Conservation (phyloP, 495 filamentous ascomycete genomes). For the Hypoxylon fuscum region DNA sequence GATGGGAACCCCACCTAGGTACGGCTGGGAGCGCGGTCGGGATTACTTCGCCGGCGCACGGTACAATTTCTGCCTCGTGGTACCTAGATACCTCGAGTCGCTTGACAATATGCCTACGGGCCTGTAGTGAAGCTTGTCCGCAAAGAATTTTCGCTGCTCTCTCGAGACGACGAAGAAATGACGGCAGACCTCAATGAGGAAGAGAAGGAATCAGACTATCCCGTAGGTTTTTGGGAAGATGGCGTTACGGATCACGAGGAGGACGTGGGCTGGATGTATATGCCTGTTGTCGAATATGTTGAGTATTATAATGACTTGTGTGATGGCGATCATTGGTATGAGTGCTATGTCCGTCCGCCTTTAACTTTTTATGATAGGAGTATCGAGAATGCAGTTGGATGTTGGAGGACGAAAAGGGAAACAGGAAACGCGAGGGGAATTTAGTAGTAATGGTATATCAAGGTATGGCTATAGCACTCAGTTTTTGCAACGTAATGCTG, state of each 20-base stretch:
- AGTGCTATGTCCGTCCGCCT: neutral
- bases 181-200: neutral
- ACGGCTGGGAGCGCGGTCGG: neutral
- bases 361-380: neutral
- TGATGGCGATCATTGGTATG: neutral
- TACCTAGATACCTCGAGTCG: neutral
- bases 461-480: too few relatives aligned
- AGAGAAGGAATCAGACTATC: neutral
- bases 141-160: neutral
- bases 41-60: neutral
- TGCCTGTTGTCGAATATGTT: neutral
- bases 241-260: neutral
- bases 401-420: neutral
- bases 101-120: constrained; percentile 1
- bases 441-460: neutral
- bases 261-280: constrained; percentile 4
- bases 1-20: neutral
- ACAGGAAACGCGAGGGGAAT: neutral
- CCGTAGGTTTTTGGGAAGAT: neutral
- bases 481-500: too few relatives aligned
- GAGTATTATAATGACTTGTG: neutral
- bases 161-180: neutral
- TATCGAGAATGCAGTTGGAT: neutral
- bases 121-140: neutral
- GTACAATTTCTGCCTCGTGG: neutral